Base-by-base conservation (phyloP, 805 yeast species). In the Ogataea dorogensis region DNA sequence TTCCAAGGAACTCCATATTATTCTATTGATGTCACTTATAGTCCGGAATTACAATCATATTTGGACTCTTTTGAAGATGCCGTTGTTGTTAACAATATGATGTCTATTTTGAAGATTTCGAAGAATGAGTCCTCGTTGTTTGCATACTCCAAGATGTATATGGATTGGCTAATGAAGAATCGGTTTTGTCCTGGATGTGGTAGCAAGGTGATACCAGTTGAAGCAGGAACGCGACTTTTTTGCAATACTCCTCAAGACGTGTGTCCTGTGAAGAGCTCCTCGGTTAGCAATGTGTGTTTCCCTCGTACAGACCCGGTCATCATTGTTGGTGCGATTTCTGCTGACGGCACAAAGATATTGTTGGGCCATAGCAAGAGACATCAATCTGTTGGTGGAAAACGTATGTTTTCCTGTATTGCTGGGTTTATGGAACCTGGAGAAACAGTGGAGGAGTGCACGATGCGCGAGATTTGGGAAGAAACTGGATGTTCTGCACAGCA, bases 351-450 rank as follows among this genome's bases (percentile, higher is more conserved):
- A 33, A 77, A 78, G 56, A 66, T 86, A 11, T 70, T 91, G 20
- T 64, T 91, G 11, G 95, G 89, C 2, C 71, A 85, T 35, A 76
- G 78, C 42, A 77, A 71, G 47, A 67, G 95, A 37, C 75, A 75
- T 52, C 76, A 78, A 5, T 31, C 24, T 18, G 65, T 38, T 33
- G 42, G n/a, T 10, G 41, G 42, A 1, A 39, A 49, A 31, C 58
- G 64, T 33, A 75, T 86, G 79, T 91, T 81, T 61, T 73, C 91
- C 12, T 82, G 95, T 53, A 76, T 94, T 34, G 96, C 98, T 4
- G 98, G 98, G 4, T 93, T 93, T 60, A 79, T 91, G 77, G 98
- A 91, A 59, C 96, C 96, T 1, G 83, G 89, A 18, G 98, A 91
- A 64, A 78, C 94, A 2, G 78, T 91, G 14, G 98, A 91, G 60